Evolutionary conservation across 345 rosid genomes (phyloP), one percentile per base, ranked within the genome.

Genomic region (Rhodomyrtus tomentosa): DNA sequence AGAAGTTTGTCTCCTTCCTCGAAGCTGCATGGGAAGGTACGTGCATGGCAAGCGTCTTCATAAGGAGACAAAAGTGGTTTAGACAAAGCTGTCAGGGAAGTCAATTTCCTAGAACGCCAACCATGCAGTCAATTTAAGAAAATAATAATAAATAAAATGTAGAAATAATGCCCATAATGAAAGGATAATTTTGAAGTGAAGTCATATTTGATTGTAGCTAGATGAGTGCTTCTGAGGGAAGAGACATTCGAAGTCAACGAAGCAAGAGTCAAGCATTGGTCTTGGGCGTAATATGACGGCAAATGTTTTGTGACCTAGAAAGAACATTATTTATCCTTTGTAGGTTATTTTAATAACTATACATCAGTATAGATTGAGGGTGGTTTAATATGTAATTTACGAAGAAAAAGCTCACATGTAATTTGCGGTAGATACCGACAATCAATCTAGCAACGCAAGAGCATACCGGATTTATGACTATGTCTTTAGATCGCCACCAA

Each of bases 21-120:
- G 85, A 84, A 84, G 85, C 29, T 84, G 85, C 85, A 74, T 40
- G 82, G 73, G 54, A 84, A 84, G 21, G 72, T 54, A 36, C 76
- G 76, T 68, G 45, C 76, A 32, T 68, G 76, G 24, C 1, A 1
- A 68, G 45, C 45, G 45, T 68, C 42, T 38, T 68, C 76, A 8
- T 3, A 18, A 18, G 76, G 24, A 5, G 76, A 36, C 76, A 68
- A 0, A 2, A 32, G 3, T 68, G 25, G 76, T 36, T 68, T 18
- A 8, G 24, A 68, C 36, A 10, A 68, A 18, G 76, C 24, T 68
- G 76, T 36, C 76, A 36, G 76, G 76, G 45, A 68, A 68, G 76
- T 36, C 76, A 1, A 68, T 68, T 36, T 68, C 76, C 76, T 36
- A 4, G 76, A 1, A 68, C 18, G 45, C 76, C 76, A 68, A 8